Percentiles rank a stretch among this genome's conserved stretches.
phyloP scores from a whole-genome alignment of 106 monocot genomes.

The Acorus calamus region DNA sequence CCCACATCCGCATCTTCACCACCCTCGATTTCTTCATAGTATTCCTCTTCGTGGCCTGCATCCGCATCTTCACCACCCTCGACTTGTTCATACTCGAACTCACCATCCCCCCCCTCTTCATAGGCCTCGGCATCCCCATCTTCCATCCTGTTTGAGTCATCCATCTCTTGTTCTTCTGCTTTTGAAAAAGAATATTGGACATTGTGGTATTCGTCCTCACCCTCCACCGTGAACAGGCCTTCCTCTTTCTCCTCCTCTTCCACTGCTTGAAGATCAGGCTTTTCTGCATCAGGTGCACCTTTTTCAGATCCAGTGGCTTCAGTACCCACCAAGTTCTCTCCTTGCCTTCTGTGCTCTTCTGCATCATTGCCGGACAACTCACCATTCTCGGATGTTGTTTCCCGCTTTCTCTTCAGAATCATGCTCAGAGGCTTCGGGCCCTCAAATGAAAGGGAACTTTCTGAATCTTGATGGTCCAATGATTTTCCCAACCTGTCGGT shows the following conservation, averaged over 20 bases:
- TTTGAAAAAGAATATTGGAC: conserved; percentile 9
- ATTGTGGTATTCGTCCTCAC: conserved; percentile 13
- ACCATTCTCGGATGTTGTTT: neutral
- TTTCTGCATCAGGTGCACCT: neutral
- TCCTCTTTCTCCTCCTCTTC: conserved; percentile 38
- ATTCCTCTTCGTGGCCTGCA: conserved; percentile 16
- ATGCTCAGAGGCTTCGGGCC: conserved; percentile 56
- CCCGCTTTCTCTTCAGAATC: conserved; percentile 63
- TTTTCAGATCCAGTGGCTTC: neutral
- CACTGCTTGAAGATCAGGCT: conserved; percentile 3
- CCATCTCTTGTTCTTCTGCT: conserved; percentile 7
- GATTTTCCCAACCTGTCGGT: too few species aligned
- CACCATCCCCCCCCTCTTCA: conserved; percentile 26
- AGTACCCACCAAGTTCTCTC: neutral
- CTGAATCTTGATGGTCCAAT: conserved; percentile 7
- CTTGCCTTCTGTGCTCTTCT: conserved; percentile 1
- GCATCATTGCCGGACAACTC: conserved; percentile 6
- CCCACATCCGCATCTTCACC: conserved; percentile 14
- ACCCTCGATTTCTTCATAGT: conserved; percentile 22
- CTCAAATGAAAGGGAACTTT: conserved; percentile 37
- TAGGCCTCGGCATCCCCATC: conserved; percentile 30
- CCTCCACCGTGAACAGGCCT: conserved; percentile 10
- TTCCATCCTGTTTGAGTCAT: conserved; percentile 15
- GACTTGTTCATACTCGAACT: conserved; percentile 28
- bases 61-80: conserved; percentile 21